phyloP scores from a whole-genome alignment of 2,329 filamentous ascomycete species.

The Phyllosticta paracitricarpa region DNA sequence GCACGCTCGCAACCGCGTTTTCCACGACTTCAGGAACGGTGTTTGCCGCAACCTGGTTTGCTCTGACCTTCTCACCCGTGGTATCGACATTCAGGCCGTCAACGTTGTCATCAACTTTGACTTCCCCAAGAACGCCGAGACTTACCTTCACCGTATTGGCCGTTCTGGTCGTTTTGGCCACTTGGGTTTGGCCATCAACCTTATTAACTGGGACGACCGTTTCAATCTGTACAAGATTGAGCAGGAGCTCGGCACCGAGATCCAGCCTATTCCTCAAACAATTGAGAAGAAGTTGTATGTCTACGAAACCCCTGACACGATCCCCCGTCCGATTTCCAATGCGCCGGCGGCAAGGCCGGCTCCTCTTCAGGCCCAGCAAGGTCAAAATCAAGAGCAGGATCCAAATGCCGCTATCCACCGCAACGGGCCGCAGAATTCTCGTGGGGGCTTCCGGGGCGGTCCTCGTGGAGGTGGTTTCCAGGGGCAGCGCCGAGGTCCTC shows the following conservation, averaged over 20 bases:
- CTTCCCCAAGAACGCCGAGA: slow-evolving; percentile 98
- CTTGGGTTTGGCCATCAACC: slow-evolving; percentile 91
- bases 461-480: slow-evolving; percentile 10
- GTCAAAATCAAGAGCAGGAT: slow-evolving; percentile 18
- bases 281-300: slow-evolving; percentile 99
- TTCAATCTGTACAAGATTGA: slow-evolving; percentile 99
- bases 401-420: slow-evolving; percentile 11
- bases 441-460: slow-evolving; percentile 10
- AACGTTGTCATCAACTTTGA: slow-evolving; percentile 99
- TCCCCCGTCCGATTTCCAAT: slow-evolving; percentile 69
- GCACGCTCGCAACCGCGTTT: slow-evolving; percentile 92
- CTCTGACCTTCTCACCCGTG: slow-evolving; percentile 91
- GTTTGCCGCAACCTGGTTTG: slow-evolving; percentile 97
- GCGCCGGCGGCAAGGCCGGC: slow-evolving; percentile 26
- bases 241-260: slow-evolving; percentile 92
- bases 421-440: background rate
- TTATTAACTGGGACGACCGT: slow-evolving; percentile 98
- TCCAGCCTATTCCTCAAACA: slow-evolving; percentile 83
- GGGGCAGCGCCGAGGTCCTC: slow-evolving; percentile 21
- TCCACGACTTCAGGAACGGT: slow-evolving; percentile 97
- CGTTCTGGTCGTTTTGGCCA: slow-evolving; percentile 95
- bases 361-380: slow-evolving; percentile 8
- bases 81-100: slow-evolving; percentile 98
- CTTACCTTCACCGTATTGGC: slow-evolving; percentile 95
- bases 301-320: slow-evolving; percentile 91